phyloP scores from a whole-genome alignment of 768 basidiomycete genomes.

The Inosperma sp. region DNA sequence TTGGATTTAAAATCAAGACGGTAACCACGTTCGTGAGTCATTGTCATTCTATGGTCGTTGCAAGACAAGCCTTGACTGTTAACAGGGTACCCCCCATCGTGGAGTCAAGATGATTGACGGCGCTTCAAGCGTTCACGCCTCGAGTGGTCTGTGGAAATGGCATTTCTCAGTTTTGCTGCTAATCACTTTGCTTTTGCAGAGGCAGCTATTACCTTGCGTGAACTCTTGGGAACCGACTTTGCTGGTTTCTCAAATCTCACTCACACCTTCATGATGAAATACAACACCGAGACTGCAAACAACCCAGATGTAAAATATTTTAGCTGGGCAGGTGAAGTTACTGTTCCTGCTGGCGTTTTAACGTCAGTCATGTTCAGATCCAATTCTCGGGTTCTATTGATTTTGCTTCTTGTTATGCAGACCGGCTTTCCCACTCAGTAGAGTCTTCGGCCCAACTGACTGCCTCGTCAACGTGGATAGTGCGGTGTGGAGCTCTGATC shows the following conservation, averaged over 20 bases:
- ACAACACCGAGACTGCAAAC: neutral
- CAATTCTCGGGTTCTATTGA: neutral
- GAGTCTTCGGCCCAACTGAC: conserved; percentile 6
- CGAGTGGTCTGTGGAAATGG: neutral
- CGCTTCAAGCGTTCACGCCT: neutral
- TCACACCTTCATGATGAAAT: neutral
- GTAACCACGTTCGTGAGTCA: conserved; percentile 10
- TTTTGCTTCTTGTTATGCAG: neutral
- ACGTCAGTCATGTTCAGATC: conserved; percentile 4
- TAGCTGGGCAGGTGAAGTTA: conserved; percentile 4
- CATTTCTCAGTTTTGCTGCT: neutral
- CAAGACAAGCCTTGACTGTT: neutral
- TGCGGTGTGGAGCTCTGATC: conserved; percentile 5
- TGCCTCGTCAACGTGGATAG: conserved; percentile 7
- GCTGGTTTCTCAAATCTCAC: conserved; percentile 1
- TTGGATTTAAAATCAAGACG: conserved; percentile 9
- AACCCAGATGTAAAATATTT: conserved; percentile 10
- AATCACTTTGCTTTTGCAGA: neutral
- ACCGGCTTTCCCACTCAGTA: conserved; percentile 2
- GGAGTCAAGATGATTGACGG: conserved; percentile 3
- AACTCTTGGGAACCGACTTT: conserved; percentile 5
- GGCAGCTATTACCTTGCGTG: neutral
- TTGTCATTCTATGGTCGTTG: too few relatives aligned
- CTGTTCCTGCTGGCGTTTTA: neutral
- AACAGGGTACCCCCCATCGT: conserved; percentile 1